Conservation (phyloP, 768 basidiomycete genomes). For the Psilocybe sp. region DNA sequence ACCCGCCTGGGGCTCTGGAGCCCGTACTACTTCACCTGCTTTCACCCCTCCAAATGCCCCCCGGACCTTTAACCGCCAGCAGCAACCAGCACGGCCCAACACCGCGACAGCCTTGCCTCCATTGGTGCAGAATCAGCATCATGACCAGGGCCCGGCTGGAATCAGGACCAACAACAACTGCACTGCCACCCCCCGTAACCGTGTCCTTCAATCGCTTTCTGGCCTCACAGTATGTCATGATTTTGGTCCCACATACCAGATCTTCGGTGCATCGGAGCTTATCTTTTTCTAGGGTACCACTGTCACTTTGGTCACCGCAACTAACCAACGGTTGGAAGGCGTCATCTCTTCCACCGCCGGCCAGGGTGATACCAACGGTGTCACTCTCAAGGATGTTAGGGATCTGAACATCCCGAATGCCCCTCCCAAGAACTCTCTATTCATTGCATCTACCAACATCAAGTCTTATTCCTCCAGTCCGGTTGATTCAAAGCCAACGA, state of each 20-base stretch:
- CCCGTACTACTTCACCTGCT: constrained; percentile 69
- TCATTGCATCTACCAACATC: constrained; percentile 72
- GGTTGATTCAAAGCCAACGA: constrained; percentile 64
- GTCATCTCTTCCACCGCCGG: constrained; percentile 55
- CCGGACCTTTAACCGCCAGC: constrained; percentile 36
- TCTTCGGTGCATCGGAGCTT: constrained; percentile 3
- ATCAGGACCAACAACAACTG: constrained; percentile 34
- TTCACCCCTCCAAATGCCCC: constrained; percentile 53
- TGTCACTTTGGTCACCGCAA: constrained; percentile 72
- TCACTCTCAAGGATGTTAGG: constrained; percentile 75
- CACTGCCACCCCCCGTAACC: constrained; percentile 45
- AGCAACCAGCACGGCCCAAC: constrained; percentile 11
- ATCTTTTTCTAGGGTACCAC: constrained; percentile 60
- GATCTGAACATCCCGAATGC: constrained; percentile 66
- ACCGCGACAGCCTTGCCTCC: constrained; percentile 14
- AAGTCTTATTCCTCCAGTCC: constrained; percentile 73
- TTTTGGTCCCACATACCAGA: background rate
- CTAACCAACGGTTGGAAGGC: constrained; percentile 71
- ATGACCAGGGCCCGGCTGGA: constrained; percentile 47
- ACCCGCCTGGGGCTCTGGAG: constrained; percentile 59
- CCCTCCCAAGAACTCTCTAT: constrained; percentile 66
- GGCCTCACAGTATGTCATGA: constrained; percentile 63
- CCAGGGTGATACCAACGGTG: constrained; percentile 70
- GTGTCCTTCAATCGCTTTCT: constrained; percentile 59
- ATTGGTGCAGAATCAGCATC: constrained; percentile 31